phyloP scores from a whole-genome alignment of 192 early-diverging fungal genomes.

The Backusella sp. region DNA sequence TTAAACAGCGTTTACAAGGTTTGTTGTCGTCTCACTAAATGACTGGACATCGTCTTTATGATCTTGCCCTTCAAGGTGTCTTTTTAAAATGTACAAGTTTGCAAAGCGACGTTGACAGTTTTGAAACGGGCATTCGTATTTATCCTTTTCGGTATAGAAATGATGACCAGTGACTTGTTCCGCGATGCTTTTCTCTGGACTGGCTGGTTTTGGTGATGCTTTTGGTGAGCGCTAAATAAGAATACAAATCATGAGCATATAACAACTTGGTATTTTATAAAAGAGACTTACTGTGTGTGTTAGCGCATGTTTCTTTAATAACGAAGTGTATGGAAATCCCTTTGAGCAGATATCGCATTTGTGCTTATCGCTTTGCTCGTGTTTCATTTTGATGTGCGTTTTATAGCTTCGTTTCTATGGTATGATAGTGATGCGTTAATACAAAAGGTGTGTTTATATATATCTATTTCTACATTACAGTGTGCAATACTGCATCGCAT shows the following conservation, averaged over 20 bases:
- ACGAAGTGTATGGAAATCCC: constrained; percentile 9
- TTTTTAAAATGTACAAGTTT: not conserved
- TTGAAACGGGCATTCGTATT: constrained; percentile 3
- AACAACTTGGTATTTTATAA: not conserved
- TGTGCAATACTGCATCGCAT: not conserved
- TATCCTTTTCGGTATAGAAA: not conserved
- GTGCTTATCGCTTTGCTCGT: not conserved
- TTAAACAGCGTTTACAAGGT: not conserved
- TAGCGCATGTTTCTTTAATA: not conserved
- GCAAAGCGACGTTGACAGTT: not conserved
- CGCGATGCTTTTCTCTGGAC: not conserved
- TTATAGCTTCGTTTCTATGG: constrained; percentile 3
- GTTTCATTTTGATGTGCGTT: not conserved
- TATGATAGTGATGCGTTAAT: not conserved
- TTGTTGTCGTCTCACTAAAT: not conserved
- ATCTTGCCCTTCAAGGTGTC: not conserved
- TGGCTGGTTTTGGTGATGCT: not conserved
- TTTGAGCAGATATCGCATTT: constrained; percentile 1
- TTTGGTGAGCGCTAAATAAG: not conserved
- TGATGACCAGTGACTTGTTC: constrained; percentile 9
- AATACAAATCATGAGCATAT: not conserved
- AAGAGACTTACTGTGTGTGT: not conserved
- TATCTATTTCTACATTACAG: not conserved
- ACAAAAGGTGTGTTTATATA: not conserved
- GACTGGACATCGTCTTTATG: not conserved